Base-by-base conservation (phyloP, 495 filamentous ascomycete genomes). In the Hypomontagnella submonticulosa region DNA sequence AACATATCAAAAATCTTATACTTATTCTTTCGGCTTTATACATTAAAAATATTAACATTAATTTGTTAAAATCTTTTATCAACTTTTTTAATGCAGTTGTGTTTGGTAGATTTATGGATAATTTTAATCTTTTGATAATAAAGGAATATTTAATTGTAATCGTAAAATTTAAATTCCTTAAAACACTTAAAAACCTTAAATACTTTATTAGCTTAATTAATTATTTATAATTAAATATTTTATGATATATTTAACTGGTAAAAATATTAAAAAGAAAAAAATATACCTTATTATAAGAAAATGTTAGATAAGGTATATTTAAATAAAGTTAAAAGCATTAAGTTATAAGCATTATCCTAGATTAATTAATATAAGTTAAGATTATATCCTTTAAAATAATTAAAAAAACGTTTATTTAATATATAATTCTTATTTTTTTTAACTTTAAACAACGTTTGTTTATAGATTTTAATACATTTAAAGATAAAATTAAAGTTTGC, bases 31-130 rank as follows among this genome's bases (percentile, higher is more conserved):
- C 9, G n/a, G 18, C 37, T 18, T 41, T 53, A 0, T 10, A 32
- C 8, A 30, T 13, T 13, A 53, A 53, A 53, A 53, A 53, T 42
- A 53, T 53, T 41, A 41, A 30, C 9, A 53, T 53, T 30, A 32
- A 42, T 3, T 11, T 42, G 4, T 30, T 15, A 2, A 53, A 53
- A 53, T 53, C 12, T n/a, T 53, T 53, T 53, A 53, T 53, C 15
- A 53, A 30, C 30, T 53, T 53, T 32, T 30, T 42, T 41, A 53
- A 41, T 41, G 15, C 16, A 4, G 10, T 49, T 1, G 10, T 49
- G 3, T 34, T 49, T 2, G 34, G 10, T 34, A 15, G 16, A 3
- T 4, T 49, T 8, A 34, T 49, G 4, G 34, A 49, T 49, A 10
- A 2, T 15, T 15, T 49, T 16, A 16, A 34, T 5, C 34, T 49